Evolutionary conservation across 169 alveolate species (phyloP), one percentile per base, ranked within the genome.

Genomic region (Cryptosporidium canis): DNA sequence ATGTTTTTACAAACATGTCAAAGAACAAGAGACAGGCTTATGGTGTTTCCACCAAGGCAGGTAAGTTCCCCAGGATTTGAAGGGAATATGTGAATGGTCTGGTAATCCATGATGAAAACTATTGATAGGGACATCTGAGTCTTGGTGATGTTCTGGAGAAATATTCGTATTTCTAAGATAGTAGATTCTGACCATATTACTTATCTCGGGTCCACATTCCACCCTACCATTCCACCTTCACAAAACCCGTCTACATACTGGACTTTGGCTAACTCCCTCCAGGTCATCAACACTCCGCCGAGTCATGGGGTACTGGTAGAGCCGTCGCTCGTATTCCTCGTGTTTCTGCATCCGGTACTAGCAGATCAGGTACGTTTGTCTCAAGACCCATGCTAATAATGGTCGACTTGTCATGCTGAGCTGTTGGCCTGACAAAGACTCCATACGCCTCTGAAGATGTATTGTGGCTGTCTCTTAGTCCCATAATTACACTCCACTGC

Each of bases 311-410:
- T 83, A 96, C 99, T 41, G 99, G 99, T 85, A 94, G 99, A 90
- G 99, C 99, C 55, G 99, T 98, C 33, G 96, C 99, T 66, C 96
- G 99, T 90, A 97, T 98, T 87, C 99, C 99, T 61, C 97, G 99
- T 90, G 99, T 98, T 41, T 97, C 99, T 41, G 99, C 99, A 58
- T 98, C 99, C 58, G 99, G 99, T 68, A 98, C 99, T 56, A 98
- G 97, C 93, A 94, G 98, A 55, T 94, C 98, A 53, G 98, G 87
- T 77, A 77, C 11, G 87, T 77, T 77, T 0, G 0, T 4, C 7
- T 9, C 24, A 51, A 51, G 24, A 7, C 63, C 24, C 63, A 51
- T 51, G 63, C 24, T n/a, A 4, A 4, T 18, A 51, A 18, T 51
- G 63, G 63, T 21, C 24, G 9, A 33, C 63, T 51, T 21, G 24